Conservation (phyloP, 78 protist genomes). For the Guillardia theta region DNA sequence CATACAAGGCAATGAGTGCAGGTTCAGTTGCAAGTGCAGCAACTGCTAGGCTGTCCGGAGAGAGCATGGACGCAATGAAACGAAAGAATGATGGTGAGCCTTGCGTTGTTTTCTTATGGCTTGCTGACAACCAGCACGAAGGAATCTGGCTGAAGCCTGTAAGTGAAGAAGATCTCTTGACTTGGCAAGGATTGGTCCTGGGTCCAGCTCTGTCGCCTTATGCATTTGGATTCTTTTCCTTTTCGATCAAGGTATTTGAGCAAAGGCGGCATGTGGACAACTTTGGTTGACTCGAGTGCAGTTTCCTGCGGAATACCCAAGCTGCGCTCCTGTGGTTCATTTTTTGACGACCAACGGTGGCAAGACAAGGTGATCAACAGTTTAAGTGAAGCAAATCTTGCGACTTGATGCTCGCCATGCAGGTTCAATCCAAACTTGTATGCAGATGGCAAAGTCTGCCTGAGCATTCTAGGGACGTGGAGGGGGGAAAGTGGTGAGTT, state of each 20-base stretch:
- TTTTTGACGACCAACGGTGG: background rate
- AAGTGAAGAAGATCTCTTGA: background rate
- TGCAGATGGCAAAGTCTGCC: background rate
- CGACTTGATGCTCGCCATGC: background rate
- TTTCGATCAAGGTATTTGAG: background rate
- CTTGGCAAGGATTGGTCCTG: background rate
- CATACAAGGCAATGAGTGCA: no score
- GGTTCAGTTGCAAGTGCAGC: no score
- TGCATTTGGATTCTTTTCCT: background rate
- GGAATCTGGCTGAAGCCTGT: background rate
- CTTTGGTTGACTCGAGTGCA: background rate
- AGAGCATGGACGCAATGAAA: no score
- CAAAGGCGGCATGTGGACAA: background rate
- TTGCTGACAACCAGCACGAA: no score
- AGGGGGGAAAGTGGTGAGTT: slow-evolving; percentile 23
- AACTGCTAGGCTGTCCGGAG: no score
- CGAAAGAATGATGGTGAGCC: no score
- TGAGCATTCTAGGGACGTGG: background rate
- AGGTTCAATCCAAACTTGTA: background rate
- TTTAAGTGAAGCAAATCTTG: background rate
- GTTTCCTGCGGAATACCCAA: background rate
- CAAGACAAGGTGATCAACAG: background rate
- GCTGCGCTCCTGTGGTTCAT: background rate
- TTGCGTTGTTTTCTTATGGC: no score
- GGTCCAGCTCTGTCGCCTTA: slow-evolving; percentile 15